phyloP scores from a whole-genome alignment of 2,329 filamentous ascomycete species.

The Cladobotryum protrusum region DNA sequence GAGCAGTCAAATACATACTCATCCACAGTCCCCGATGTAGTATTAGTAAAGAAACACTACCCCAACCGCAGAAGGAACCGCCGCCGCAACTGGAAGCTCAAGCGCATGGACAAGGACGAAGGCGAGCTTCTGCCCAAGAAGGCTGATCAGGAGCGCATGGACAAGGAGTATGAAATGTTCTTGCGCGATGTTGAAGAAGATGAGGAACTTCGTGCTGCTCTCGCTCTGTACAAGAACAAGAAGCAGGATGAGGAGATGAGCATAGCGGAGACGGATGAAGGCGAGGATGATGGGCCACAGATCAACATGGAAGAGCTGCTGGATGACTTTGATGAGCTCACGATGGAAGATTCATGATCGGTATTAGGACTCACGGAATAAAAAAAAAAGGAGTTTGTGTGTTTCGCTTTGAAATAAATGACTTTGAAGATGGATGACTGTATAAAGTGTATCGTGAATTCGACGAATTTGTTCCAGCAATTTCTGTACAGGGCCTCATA shows the following conservation, averaged over 20 bases:
- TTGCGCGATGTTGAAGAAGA: slow-evolving; percentile 95
- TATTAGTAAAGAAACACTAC: slow-evolving; percentile 97
- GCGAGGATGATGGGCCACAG: slow-evolving; percentile 60
- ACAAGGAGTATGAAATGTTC: slow-evolving; percentile 96
- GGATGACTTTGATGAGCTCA: slow-evolving; percentile 89
- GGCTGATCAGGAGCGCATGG: slow-evolving; percentile 79
- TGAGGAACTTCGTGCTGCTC: slow-evolving; percentile 72
- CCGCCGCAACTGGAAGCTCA: slow-evolving; percentile 86
- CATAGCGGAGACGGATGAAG: slow-evolving; percentile 56
- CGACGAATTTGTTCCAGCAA: neutral
- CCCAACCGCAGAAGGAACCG: slow-evolving; percentile 73
- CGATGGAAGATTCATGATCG: slow-evolving; percentile 21
- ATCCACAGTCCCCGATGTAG: slow-evolving; percentile 78
- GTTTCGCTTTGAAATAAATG: neutral
- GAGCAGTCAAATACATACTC: slow-evolving; percentile 71
- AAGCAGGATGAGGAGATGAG: slow-evolving; percentile 59
- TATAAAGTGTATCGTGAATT: neutral
- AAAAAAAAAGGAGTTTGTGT: slow-evolving; percentile 7
- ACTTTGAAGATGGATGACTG: neutral
- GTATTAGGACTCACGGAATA: slow-evolving; percentile 18
- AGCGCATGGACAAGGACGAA: slow-evolving; percentile 87
- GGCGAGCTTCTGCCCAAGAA: slow-evolving; percentile 81
- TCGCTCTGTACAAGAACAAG: slow-evolving; percentile 77
- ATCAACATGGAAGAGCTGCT: slow-evolving; percentile 77
- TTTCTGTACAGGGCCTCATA: slow-evolving; percentile 17